These are phyloP conservation scores for Prototheca wickerhamii DNA, from an alignment of 163 green algal species.

Conservation along the genomic window DNA sequence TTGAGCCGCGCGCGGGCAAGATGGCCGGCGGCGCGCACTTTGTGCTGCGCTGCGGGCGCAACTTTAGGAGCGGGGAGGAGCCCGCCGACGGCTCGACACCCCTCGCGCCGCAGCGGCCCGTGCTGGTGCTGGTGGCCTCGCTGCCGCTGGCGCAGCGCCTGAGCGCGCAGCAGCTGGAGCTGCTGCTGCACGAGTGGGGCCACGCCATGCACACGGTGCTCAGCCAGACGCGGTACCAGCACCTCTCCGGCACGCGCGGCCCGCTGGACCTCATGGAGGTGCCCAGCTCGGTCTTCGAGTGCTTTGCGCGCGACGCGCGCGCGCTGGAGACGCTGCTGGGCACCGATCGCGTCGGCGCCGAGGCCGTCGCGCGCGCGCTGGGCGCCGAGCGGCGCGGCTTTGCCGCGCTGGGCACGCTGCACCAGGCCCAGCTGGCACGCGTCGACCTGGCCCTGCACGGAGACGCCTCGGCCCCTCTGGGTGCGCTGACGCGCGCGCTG, in stretches of 20 bases:
- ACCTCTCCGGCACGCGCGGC: constrained; percentile 53
- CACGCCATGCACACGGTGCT: constrained; percentile 77
- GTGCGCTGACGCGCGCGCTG: not conserved
- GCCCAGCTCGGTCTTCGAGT: constrained; percentile 78
- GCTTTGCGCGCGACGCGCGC: constrained; percentile 52
- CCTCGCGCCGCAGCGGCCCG: constrained; percentile 33
- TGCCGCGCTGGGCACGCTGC: constrained; percentile 49
- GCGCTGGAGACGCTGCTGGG: constrained; percentile 45
- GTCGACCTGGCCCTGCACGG: constrained; percentile 40
- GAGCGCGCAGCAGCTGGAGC: constrained; percentile 54
- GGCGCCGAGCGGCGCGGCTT: constrained; percentile 16
- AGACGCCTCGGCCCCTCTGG: constrained; percentile 3
- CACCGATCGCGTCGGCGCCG: constrained; percentile 25
- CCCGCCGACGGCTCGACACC: too few relatives aligned
- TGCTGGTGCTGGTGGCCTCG: constrained; percentile 68
- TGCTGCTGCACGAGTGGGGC: constrained; percentile 89
- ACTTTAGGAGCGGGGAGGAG: too few relatives aligned
- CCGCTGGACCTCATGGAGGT: constrained; percentile 83
- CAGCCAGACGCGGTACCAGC: constrained; percentile 75
- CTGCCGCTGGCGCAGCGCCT: constrained; percentile 6
- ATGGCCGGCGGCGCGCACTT: constrained; percentile 72
- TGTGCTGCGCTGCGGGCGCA: constrained; percentile 69
- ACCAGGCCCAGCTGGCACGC: constrained; percentile 36
- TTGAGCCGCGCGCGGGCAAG: constrained; percentile 63
- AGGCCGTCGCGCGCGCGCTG: constrained; percentile 5